Evolutionary conservation across 2,329 filamentous ascomycete genomes (phyloP).

Genomic region (Penicillium oxalicum): DNA sequence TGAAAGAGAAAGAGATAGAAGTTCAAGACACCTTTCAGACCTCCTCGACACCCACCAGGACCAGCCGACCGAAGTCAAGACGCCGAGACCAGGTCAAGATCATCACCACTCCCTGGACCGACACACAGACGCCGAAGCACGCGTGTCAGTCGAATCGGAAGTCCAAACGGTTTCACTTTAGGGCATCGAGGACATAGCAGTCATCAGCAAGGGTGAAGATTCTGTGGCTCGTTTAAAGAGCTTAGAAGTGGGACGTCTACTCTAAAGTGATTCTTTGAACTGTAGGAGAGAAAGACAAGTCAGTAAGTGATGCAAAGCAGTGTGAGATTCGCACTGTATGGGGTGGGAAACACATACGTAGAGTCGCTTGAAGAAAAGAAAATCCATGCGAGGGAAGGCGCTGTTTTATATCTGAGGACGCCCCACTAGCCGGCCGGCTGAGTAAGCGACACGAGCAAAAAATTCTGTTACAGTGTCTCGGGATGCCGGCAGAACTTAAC

Average conservation of each 20-base stretch:
- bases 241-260: constrained; percentile 86
- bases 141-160: constrained; percentile 38
- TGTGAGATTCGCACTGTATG: constrained; percentile 16
- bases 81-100: constrained; percentile 72
- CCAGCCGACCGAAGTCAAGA: constrained; percentile 69
- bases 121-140: constrained; percentile 34
- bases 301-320: constrained; percentile 14
- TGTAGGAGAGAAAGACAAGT: constrained; percentile 26
- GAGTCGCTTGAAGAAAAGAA: constrained; percentile 40
- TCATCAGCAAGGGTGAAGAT: constrained; percentile 93
- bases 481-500: not conserved
- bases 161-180: constrained; percentile 72
- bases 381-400: constrained; percentile 16
- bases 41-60: constrained; percentile 78
- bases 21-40: constrained; percentile 67
- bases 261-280: constrained; percentile 93
- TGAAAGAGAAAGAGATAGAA: constrained; percentile 45
- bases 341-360: constrained; percentile 33
- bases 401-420: constrained; percentile 26
- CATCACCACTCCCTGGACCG: constrained; percentile 86
- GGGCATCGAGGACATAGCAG: constrained; percentile 72
- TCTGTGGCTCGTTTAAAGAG: constrained; percentile 90
- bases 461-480: no score
- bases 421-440: not conserved
- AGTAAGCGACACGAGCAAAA: not conserved